phyloP scores from a whole-genome alignment of 257 asterid genomes.

The Solanum neorickii region DNA sequence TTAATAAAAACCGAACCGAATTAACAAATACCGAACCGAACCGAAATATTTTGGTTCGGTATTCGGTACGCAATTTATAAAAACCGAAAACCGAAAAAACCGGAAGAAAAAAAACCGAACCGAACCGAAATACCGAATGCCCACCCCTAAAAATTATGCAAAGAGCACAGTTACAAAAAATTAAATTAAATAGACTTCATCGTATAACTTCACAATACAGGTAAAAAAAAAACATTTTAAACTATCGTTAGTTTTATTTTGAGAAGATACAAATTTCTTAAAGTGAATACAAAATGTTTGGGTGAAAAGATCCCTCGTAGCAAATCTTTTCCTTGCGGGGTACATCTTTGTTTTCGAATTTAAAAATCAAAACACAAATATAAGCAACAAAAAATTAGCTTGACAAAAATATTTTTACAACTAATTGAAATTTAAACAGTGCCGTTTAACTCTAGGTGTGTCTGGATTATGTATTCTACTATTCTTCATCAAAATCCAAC shows the following conservation, averaged over 20 bases:
- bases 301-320: not conserved
- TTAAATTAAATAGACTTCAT: not conserved
- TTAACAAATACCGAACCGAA: no score
- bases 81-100: no score
- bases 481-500: not conserved
- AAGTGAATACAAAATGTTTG: not conserved
- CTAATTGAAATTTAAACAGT: not conserved
- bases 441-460: not conserved
- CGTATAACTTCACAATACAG: not conserved
- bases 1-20: no score
- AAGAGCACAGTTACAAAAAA: not conserved
- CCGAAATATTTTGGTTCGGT: no score
- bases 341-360: not conserved
- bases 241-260: not conserved
- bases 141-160: not conserved
- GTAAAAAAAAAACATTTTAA: no score
- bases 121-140: no score
- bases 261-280: not conserved
- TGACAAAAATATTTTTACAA: no score
- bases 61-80: no score
- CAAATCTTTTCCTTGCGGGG: not conserved
- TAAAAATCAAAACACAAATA: not conserved
- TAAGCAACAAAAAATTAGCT: not conserved
- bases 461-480: not conserved
- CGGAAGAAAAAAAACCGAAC: no score